These are phyloP conservation scores for Penicillium ochrochloron DNA, from an alignment of 495 filamentous ascomycete species.

Conservation along the genomic window DNA sequence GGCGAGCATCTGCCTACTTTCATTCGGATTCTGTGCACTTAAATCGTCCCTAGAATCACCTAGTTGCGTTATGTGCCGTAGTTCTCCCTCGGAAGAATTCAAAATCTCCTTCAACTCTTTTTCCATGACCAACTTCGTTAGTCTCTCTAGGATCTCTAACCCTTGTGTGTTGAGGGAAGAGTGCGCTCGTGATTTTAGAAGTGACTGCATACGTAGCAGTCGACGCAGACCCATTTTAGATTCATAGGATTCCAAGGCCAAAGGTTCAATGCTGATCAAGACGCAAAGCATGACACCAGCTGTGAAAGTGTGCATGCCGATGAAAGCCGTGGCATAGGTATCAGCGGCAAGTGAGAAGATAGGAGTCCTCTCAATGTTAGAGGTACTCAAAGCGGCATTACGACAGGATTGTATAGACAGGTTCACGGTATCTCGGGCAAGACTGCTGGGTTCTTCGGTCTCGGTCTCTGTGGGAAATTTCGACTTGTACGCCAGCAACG, in stretches of 20 bases:
- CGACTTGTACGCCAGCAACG: conserved; percentile 29
- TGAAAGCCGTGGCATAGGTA: conserved; percentile 38
- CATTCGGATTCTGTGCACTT: neutral
- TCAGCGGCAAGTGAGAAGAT: conserved; percentile 30
- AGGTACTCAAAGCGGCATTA: conserved; percentile 34
- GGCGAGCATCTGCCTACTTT: neutral
- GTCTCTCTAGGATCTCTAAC: conserved; percentile 30
- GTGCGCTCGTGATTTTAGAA: conserved; percentile 22
- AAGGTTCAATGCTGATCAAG: conserved; percentile 32
- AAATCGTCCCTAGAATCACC: neutral
- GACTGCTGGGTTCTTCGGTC: neutral
- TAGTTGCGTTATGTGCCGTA: neutral
- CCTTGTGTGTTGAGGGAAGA: conserved; percentile 32
- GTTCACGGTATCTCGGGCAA: conserved; percentile 10
- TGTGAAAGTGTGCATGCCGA: conserved; percentile 39
- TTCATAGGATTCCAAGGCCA: conserved; percentile 22
- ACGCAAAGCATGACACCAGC: conserved; percentile 34
- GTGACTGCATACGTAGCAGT: conserved; percentile 29
- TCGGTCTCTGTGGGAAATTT: neutral
- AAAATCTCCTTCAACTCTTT: conserved; percentile 38
- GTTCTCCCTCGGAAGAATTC: conserved; percentile 28
- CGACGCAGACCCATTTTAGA: conserved; percentile 30
- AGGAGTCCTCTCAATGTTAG: conserved; percentile 14
- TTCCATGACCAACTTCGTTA: conserved; percentile 34
- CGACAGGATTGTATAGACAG: conserved; percentile 28